Evolutionary conservation across 176 grass and related monocot species (phyloP).

Genomic region (Ampelocalamus luodianensis): DNA sequence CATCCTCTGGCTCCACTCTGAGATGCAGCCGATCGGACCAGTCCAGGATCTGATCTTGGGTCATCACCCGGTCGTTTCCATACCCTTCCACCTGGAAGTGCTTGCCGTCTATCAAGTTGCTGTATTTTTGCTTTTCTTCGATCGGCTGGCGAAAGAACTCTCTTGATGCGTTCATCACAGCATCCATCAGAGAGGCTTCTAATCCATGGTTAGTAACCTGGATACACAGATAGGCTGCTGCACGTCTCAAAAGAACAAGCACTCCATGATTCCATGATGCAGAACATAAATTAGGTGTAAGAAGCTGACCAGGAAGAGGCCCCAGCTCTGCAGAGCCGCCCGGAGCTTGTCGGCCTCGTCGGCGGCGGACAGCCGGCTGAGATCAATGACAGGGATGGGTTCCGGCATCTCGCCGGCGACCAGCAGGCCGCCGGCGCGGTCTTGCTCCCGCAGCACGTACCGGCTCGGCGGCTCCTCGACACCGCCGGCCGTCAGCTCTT

Average conservation of each 20-base stretch:
- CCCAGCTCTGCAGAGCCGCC: constrained; percentile 50
- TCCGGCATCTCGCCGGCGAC: neutral
- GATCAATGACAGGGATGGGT: constrained; percentile 40
- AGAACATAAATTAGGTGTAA: neutral
- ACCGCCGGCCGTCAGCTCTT: constrained; percentile 40
- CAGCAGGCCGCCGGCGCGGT: neutral
- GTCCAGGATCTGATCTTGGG: constrained; percentile 53
- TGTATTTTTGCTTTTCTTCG: constrained; percentile 52
- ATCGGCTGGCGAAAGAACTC: constrained; percentile 55
- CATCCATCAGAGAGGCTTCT: constrained; percentile 52
- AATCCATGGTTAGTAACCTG: constrained; percentile 16
- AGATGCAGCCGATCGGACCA: constrained; percentile 66
- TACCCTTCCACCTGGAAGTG: constrained; percentile 63
- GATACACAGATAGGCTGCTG: too few relatives aligned
- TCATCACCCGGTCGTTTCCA: constrained; percentile 55
- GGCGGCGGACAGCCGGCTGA: constrained; percentile 28
- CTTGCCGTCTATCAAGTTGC: constrained; percentile 59
- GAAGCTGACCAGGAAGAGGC: constrained; percentile 46
- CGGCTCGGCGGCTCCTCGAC: constrained; percentile 44
- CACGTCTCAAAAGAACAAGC: too few relatives aligned
- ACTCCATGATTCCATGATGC: too few relatives aligned
- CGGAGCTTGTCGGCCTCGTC: constrained; percentile 54
- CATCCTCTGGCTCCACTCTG: constrained; percentile 55
- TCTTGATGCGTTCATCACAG: constrained; percentile 25
- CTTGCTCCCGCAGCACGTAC: constrained; percentile 33